Evolutionary conservation across 371 early-diverging fungal genomes (phyloP).

Genomic region (Umbelopsis sp.): DNA sequence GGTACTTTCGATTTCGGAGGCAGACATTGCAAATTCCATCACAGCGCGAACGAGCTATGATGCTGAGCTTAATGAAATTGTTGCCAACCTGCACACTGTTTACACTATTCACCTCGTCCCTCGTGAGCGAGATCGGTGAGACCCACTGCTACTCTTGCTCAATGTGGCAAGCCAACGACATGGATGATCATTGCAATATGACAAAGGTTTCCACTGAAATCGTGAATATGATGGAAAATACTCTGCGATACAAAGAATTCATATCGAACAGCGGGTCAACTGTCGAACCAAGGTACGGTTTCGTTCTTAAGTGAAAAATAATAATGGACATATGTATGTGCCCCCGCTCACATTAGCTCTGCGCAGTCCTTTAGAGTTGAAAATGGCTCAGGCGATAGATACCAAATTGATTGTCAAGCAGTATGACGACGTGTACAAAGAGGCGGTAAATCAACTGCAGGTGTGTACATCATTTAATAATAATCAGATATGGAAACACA

Average conservation of each 20-base stretch:
- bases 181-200: background rate
- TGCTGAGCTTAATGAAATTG: background rate
- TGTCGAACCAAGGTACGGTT: background rate
- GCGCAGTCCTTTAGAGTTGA: background rate
- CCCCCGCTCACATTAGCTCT: background rate
- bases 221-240: conserved; percentile 15
- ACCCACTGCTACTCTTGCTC: conserved; percentile 3
- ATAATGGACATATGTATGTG: background rate
- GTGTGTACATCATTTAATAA: background rate
- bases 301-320: too few relatives aligned
- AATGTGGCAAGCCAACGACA: background rate
- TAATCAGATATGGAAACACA: background rate
- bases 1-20: conserved; percentile 13
- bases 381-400: background rate
- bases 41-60: conserved; percentile 1
- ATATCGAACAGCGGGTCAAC: background rate
- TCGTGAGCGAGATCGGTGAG: background rate
- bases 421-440: background rate
- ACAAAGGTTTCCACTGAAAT: conserved; percentile 1
- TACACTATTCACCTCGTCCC: background rate
- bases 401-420: background rate
- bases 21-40: background rate
- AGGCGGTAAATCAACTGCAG: background rate
- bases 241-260: background rate
- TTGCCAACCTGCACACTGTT: background rate